phyloP scores from a whole-genome alignment of 2,329 filamentous ascomycete genomes.

The Stachybotrys echinatus region DNA sequence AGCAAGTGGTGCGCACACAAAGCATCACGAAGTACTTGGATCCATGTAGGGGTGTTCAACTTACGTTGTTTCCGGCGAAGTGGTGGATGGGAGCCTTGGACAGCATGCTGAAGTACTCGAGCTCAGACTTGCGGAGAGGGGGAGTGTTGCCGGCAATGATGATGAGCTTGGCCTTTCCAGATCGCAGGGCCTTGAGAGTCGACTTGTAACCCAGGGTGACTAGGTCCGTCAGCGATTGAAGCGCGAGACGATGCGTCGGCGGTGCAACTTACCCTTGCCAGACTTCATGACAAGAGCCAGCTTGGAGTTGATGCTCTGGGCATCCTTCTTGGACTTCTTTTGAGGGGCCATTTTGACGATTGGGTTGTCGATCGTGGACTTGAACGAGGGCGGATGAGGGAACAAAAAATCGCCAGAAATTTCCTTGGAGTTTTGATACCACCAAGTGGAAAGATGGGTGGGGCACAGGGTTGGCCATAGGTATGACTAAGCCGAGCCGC shows the following conservation, averaged over 20 bases:
- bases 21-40: slow-evolving; percentile 1
- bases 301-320: slow-evolving; percentile 62
- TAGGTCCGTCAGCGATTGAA: slow-evolving; percentile 14
- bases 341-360: slow-evolving; percentile 58
- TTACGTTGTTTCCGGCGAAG: slow-evolving; percentile 98
- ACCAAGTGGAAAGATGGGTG: slow-evolving; percentile 9
- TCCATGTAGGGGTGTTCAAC: slow-evolving; percentile 41
- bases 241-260: not conserved
- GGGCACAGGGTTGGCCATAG: slow-evolving; percentile 9
- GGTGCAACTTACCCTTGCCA: slow-evolving; percentile 62
- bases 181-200: slow-evolving; percentile 77
- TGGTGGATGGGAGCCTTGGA: slow-evolving; percentile 95
- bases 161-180: slow-evolving; percentile 97
- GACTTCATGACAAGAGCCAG: slow-evolving; percentile 60
- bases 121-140: slow-evolving; percentile 94
- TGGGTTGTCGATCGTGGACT: slow-evolving; percentile 26
- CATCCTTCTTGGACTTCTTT: slow-evolving; percentile 84
- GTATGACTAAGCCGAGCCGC: not conserved
- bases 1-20: not conserved
- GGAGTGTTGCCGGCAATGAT: slow-evolving; percentile 92
- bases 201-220: slow-evolving; percentile 38
- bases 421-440: slow-evolving; percentile 16
- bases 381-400: slow-evolving; percentile 25
- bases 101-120: slow-evolving; percentile 92
- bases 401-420: slow-evolving; percentile 15